Percentiles rank a stretch among this genome's conserved stretches.
Conservation (phyloP, 2,329 filamentous ascomycete genomes). For the Cladosporium sp. region DNA sequence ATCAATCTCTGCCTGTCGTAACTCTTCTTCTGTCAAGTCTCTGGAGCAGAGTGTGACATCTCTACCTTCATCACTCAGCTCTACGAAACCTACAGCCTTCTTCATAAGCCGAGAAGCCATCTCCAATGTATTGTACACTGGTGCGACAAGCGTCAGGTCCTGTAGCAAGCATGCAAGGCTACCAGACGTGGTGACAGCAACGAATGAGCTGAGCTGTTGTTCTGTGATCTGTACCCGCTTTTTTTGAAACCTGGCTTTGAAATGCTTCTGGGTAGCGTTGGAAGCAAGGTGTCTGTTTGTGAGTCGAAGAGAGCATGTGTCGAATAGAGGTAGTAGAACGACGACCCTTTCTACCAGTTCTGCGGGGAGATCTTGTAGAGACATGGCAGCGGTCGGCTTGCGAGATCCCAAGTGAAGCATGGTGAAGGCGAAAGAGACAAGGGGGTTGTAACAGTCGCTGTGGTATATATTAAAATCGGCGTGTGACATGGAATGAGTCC, state of each 20-base stretch:
- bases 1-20: not conserved
- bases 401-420: not conserved
- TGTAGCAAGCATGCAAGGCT: conserved; percentile 3
- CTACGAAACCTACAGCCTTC: not conserved
- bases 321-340: conserved; percentile 13
- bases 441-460: not conserved
- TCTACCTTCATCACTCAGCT: not conserved
- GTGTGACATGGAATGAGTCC: not conserved
- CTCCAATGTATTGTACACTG: conserved; percentile 9
- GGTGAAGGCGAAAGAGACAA: not conserved
- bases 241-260: conserved; percentile 10
- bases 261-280: conserved; percentile 1
- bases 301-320: conserved; percentile 12
- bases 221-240: conserved; percentile 8
- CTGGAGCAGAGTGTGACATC: not conserved
- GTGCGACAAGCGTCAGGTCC: conserved; percentile 18
- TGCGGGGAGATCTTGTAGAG: conserved; percentile 5
- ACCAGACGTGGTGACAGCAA: conserved; percentile 6
- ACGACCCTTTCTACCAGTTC: conserved; percentile 9
- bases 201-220: conserved; percentile 11
- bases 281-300: conserved; percentile 4
- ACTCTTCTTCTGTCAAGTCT: not conserved
- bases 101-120: not conserved
- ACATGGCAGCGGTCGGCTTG: not conserved
- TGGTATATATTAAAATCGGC: not conserved